Evolutionary conservation across 345 rosid genomes (phyloP).

Genomic region (Murraya paniculata): DNA sequence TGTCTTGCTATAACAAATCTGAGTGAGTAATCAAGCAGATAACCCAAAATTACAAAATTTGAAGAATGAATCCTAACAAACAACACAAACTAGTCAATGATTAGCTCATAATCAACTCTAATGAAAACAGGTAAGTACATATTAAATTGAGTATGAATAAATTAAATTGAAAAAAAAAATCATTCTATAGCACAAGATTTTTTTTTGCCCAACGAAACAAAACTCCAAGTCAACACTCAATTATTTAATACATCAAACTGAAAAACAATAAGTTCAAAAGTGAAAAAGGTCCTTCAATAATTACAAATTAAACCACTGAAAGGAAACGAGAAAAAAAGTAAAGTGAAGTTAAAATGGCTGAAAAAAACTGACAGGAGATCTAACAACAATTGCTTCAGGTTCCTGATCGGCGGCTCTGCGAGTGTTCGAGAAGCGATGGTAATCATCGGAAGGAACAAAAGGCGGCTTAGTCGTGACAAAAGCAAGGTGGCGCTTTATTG

Average conservation of each 20-base stretch:
- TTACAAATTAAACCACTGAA: conserved; percentile 8
- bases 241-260: neutral
- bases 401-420: conserved; percentile 46
- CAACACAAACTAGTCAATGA: neutral
- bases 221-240: neutral
- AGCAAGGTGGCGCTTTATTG: conserved; percentile 66
- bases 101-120: neutral
- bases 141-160: neutral
- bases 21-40: neutral
- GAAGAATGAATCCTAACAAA: neutral
- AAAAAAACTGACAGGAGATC: conserved; percentile 69
- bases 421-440: conserved; percentile 53
- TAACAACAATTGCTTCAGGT: conserved; percentile 57
- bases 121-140: neutral
- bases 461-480: conserved; percentile 76
- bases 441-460: conserved; percentile 59
- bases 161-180: neutral
- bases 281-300: neutral
- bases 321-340: neutral
- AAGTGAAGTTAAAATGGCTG: neutral
- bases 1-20: neutral
- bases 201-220: neutral
- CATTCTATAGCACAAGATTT: neutral
- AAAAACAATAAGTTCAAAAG: neutral
- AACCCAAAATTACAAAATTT: neutral